Evolutionary conservation across 768 basidiomycete species (phyloP), one percentile per base, ranked within the genome.

Genomic region (Rubroboletus pulcherrimus): DNA sequence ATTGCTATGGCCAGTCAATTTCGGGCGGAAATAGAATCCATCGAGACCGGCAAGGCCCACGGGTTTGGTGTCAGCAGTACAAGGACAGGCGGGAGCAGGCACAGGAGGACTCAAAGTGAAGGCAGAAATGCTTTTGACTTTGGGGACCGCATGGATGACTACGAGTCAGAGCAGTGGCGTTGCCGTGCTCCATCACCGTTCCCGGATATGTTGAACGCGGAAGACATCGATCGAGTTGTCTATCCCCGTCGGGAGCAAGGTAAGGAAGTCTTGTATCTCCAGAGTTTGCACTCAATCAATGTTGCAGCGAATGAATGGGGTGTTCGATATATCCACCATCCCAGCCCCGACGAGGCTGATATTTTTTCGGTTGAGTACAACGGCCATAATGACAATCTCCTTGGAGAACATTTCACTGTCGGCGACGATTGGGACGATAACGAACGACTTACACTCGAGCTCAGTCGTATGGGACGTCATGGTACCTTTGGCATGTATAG

Each of bases 51-150:
- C 44, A 26, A 38, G 11, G 53, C 57, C 26, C 53, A 35, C 38
- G 40, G 17, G 12, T 38, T 48, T 19, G 49, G 55, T 14, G 26
- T 49, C 29, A 39, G 29, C 19, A 35, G 17, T 37, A 37, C 54
- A 26, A 55, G 35, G 34, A 10, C 29, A 33, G 26, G 55, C 6
- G 41, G 35, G 5, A 81, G 77, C 61, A 78, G 78, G 72, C 74
- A 86, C 56, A 75, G 82, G 17, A 77, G 72, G 35, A 73, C 76
- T 10, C 68, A 71, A 58, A 71, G 75, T 39, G 77, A 83, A 67
- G 72, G 74, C 29, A 73, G 76, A 48, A 69, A 77, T 35, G 69
- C 74, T 14, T 68, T 74, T 24, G 74, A 77, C 51, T 69, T 75
- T 17, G 68, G 62, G 17, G 54, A 65, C 34, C 63, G 66, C 37